Percentiles rank a stretch among this genome's conserved stretches.
These are phyloP conservation scores for Aspergillus ochraceus DNA, from an alignment of 2,329 filamentous ascomycete genomes.

Conservation along the genomic window DNA sequence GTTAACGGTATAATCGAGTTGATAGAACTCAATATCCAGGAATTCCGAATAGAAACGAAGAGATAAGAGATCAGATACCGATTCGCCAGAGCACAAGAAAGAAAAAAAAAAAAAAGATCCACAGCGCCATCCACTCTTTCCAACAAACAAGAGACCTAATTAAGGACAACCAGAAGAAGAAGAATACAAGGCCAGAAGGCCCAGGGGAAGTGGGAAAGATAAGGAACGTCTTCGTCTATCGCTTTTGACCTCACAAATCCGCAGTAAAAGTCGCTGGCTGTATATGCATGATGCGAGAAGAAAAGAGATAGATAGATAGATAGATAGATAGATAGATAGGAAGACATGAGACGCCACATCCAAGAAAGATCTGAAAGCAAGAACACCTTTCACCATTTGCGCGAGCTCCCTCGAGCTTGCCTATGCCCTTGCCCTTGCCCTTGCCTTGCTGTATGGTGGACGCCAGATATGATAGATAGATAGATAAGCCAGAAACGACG, in stretches of 20 bases:
- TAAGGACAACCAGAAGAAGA: constrained; percentile 1
- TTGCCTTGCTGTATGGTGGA: neutral
- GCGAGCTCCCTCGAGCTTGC: neutral
- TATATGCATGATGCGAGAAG: neutral
- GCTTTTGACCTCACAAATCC: constrained; percentile 11
- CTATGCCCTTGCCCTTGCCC: neutral
- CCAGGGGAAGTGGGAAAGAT: neutral
- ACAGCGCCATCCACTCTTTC: neutral
- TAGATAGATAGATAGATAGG: constrained; percentile 1
- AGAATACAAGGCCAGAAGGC: too few species aligned
- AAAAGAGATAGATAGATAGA: constrained; percentile 1
- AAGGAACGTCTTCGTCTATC: constrained; percentile 10
- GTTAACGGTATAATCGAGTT: too few species aligned
- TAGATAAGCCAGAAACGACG: neutral
- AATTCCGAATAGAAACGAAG: too few species aligned
- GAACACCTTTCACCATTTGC: neutral
- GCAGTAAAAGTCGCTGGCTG: constrained; percentile 1
- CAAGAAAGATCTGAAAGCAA: too few species aligned
- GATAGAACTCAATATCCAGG: too few species aligned
- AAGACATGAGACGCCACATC: constrained; percentile 1
- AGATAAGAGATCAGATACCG: too few species aligned
- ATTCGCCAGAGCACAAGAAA: neutral
- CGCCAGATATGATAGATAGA: neutral
- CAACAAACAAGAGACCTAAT: neutral
- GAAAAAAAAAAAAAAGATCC: neutral